Base-by-base conservation (phyloP, 768 basidiomycete species). In the Pulveroboletus sp. region DNA sequence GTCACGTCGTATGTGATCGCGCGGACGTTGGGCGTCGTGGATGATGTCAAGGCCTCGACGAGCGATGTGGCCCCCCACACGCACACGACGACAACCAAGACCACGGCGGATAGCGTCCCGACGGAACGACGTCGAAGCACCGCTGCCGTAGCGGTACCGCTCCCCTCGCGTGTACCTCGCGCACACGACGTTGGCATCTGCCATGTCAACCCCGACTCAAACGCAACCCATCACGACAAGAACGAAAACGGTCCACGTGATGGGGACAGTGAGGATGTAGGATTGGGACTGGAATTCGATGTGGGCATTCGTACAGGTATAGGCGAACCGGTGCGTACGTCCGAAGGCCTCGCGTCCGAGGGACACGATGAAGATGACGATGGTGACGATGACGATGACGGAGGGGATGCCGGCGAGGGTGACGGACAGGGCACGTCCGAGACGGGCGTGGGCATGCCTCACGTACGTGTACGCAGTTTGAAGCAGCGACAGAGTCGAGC, bases 1-100 rank as follows among this genome's bases (percentile, higher is more conserved):
- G 80, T 91, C 46, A 73, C 81, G 3, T 87, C 90, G 17, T 92
- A 91, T 58, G 80, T 83, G 49, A 87, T 92, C 61, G 90, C 86
- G 12, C 83, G 89, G 49, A 90, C 87, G 6, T 75, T 92, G 43
- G 89, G 88, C 29, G 76, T 88, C 45, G 77, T 87, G 53, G 87
- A 89, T 66, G 78, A 79, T 51, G 81, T 83, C 43, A 84, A 83
- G 62, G 85, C 87, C 0, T 84, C 85, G 12, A 88, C 86, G 21
- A 81, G 77, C 64, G 86, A 85, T 56, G 65, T 39, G 2, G 39
- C 49, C 43, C 2, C 36, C 6, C 6, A 17, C 34, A 6, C 34
- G 6, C 6, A 35, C 34, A 6, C 17, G 11, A 34, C 12, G 11
- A 20, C 20, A 4, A 21, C 36, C 13, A 38, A 12, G 13, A 12